Conservation (phyloP, 140 eudicot species). For the Bidens hawaiensis region DNA sequence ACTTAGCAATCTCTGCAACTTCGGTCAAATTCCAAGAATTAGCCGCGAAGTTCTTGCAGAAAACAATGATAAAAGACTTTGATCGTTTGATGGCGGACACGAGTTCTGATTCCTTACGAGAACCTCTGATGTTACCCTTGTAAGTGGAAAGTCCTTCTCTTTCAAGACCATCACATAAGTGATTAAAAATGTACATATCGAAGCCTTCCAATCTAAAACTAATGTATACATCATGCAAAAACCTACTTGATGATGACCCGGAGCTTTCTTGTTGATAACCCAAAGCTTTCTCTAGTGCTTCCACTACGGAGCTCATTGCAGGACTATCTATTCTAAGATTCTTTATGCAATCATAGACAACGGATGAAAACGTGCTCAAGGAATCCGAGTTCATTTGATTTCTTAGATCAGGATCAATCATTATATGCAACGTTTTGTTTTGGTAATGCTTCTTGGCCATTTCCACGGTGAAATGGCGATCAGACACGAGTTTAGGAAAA, state of each 20-base stretch:
- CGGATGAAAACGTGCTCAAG: too few species aligned
- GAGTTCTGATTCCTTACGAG: background rate
- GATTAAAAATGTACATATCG: background rate
- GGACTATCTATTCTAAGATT: too few species aligned
- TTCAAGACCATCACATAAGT: background rate
- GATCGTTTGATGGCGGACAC: background rate
- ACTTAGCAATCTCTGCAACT: background rate
- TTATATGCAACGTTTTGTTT: too few species aligned
- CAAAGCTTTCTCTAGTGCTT: too few species aligned
- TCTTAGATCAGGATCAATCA: too few species aligned
- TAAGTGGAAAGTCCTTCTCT: background rate
- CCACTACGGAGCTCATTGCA: too few species aligned
- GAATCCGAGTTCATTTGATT: too few species aligned
- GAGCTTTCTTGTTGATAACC: too few species aligned
- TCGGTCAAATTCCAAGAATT: background rate
- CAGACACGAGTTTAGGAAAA: too few species aligned
- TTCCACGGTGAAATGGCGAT: too few species aligned
- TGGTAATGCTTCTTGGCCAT: too few species aligned
- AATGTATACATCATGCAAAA: slow-evolving; percentile 4
- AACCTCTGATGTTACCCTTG: background rate
- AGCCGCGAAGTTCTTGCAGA: background rate
- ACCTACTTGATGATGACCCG: background rate
- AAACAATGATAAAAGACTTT: background rate
- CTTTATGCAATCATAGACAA: too few species aligned
- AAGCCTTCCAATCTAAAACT: background rate